phyloP scores from a whole-genome alignment of 805 yeast genomes.

The Millerago galiae region DNA sequence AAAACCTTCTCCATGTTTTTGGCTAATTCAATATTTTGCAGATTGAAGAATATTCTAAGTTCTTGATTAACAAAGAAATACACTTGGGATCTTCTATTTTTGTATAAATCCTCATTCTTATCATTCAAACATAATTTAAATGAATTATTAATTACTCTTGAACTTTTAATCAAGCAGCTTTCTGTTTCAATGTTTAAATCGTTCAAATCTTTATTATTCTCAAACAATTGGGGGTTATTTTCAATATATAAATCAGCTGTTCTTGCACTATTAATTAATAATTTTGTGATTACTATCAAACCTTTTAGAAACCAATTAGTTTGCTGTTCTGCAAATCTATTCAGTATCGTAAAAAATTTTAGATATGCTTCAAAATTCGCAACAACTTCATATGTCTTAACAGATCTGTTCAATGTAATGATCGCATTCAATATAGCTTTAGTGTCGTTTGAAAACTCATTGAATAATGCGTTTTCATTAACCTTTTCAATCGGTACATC shows the following conservation, averaged over 20 bases:
- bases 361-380: conserved; percentile 25
- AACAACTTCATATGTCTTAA: conserved; percentile 27
- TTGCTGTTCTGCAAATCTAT: conserved; percentile 47
- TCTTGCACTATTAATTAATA: conserved; percentile 26
- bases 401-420: conserved; percentile 16
- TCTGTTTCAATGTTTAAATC: conserved; percentile 23
- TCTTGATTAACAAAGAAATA: conserved; percentile 67
- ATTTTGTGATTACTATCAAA: conserved; percentile 34
- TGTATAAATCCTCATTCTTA: conserved; percentile 43
- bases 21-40: conserved; percentile 66
- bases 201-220: conserved; percentile 9
- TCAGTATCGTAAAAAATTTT: conserved; percentile 38
- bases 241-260: conserved; percentile 19
- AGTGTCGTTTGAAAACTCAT: conserved; percentile 6
- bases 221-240: conserved; percentile 12
- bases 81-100: conserved; percentile 55
- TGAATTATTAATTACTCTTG: conserved; percentile 64
- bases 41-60: conserved; percentile 60
- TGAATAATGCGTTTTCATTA: not conserved
- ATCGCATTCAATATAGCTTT: conserved; percentile 10
- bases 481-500: not conserved
- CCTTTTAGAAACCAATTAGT: conserved; percentile 46
- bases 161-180: conserved; percentile 43
- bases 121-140: conserved; percentile 78
- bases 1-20: conserved; percentile 68